A percentile compares a stretch with the other conserved stretches of the same genome.
These are phyloP conservation scores for Lipomyces orientalis DNA, from an alignment of 805 yeast species.

Conservation along the genomic window DNA sequence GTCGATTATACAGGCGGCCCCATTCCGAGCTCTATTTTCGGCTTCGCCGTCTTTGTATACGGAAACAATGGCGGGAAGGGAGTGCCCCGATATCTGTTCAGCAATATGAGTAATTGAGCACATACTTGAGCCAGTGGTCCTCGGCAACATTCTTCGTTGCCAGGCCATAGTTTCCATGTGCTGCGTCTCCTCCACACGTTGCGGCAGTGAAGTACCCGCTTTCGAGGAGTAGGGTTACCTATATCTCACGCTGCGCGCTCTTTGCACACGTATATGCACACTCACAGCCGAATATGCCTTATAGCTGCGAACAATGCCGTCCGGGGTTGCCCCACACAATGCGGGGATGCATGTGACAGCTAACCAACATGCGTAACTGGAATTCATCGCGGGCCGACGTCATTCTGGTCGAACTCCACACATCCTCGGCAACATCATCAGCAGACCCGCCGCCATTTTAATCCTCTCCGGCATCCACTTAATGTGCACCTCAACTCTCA, in stretches of 20 bases:
- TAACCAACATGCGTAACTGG: not conserved
- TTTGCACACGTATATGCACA: not conserved
- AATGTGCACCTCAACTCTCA: not conserved
- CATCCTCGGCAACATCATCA: constrained; percentile 4
- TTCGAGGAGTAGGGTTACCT: not conserved
- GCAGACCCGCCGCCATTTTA: not conserved
- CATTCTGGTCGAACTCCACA: not conserved
- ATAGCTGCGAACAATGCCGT: not conserved
- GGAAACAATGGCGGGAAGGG: too few relatives aligned
- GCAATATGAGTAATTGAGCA: too few relatives aligned
- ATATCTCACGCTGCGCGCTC: not conserved
- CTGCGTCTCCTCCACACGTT: not conserved
- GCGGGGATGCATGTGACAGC: constrained; percentile 12
- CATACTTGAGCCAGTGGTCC: too few relatives aligned
- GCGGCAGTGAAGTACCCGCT: not conserved
- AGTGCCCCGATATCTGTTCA: too few relatives aligned
- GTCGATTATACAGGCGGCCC: too few relatives aligned
- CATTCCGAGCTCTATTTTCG: too few relatives aligned
- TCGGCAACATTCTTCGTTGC: not conserved
- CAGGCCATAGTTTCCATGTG: not conserved
- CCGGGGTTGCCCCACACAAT: not conserved
- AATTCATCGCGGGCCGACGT: not conserved
- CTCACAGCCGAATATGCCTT: not conserved
- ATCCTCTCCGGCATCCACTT: not conserved
- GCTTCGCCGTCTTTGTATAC: too few relatives aligned